Base-by-base conservation (phyloP, 306 rosid species). In the Glycine latifolia region DNA sequence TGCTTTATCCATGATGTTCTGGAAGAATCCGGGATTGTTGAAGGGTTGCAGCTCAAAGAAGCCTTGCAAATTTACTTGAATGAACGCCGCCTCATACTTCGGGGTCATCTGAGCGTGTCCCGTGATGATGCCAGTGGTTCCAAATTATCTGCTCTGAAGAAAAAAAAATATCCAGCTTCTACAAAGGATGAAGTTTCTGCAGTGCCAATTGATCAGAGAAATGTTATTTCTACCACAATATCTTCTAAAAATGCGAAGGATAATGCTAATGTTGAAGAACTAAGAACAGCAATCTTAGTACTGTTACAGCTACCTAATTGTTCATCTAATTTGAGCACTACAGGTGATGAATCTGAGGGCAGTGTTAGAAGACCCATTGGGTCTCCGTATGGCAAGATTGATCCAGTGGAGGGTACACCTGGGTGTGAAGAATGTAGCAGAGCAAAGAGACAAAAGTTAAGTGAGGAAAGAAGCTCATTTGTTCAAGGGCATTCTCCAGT, bases 361-460 rank as follows among this genome's bases (percentile, higher is more conserved):
- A 83, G 88, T 87, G 84, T 39, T 67, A 91, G 85, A 81, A 92
- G 80, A 86, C 84, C 92, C 49, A 76, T 58, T 73, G 87, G 58
- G 70, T 86, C 92, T 74, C 79, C 54, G 17, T 73, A 31, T 85
- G 85, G 80, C 81, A 91, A 91, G 87, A 71, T 84, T 81, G 93
- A 93, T 71, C 71, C 74, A 7, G 89, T 85, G 85, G 98, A 91
- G 76, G 91, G 83, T 76, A 91, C 98, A 63, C 92, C 94, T 81
- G 94, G 99, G 35, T 95, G 99, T 87, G 99, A 95, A 85, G 97
- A 95, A 83, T 95, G 99, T 83, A 91, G 79, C 80, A 90, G 87
- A 88, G 87, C 89, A 65, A 95, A 95, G 91, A 91, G 92, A 74
- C 98, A 85, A 84, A 95, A 91, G 78, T 44, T 88, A 66, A 90